Evolutionary conservation across 306 rosid genomes (phyloP).

Genomic region (Elaeagnus macrophylla): DNA sequence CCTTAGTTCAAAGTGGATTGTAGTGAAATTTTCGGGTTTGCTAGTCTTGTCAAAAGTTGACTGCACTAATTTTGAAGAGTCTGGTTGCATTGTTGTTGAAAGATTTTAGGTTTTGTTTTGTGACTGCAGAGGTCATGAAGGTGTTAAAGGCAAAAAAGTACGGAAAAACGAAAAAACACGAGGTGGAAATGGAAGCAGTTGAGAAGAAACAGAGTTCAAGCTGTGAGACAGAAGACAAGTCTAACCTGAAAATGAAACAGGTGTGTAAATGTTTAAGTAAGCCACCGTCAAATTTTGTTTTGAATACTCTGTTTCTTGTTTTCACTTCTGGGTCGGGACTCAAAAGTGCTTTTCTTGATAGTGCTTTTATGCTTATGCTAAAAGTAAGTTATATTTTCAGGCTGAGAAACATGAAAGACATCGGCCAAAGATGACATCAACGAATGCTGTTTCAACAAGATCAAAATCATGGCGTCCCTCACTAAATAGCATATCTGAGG

Average conservation of each 20-base stretch:
- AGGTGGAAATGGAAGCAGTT: constrained; percentile 27
- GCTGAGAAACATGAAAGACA: constrained; percentile 51
- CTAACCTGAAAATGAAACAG: constrained; percentile 33
- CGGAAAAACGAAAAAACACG: constrained; percentile 61
- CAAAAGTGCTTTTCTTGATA: too few relatives aligned
- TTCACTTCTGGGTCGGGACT: background rate
- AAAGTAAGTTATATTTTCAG: constrained; percentile 32
- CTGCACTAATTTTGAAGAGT: background rate
- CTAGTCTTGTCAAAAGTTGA: too few relatives aligned
- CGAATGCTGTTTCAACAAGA: constrained; percentile 36
- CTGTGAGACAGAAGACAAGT: constrained; percentile 27
- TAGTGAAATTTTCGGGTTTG: too few relatives aligned
- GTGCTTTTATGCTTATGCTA: background rate
- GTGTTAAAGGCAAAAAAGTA: constrained; percentile 77
- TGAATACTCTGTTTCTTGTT: background rate
- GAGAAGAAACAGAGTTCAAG: constrained; percentile 21
- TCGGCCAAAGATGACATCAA: constrained; percentile 30
- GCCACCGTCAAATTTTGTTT: too few relatives aligned
- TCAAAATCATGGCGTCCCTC: constrained; percentile 88
- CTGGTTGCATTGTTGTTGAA: background rate
- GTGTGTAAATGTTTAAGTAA: constrained; percentile 17
- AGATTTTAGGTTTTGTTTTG: constrained; percentile 3
- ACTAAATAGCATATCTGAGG: constrained; percentile 82
- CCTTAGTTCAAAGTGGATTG: too few relatives aligned
- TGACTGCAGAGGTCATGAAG: constrained; percentile 71